Percentiles rank a stretch among this genome's conserved stretches.
phyloP scores from a whole-genome alignment of 2,329 filamentous ascomycete genomes.

The Juglanconis sp. region DNA sequence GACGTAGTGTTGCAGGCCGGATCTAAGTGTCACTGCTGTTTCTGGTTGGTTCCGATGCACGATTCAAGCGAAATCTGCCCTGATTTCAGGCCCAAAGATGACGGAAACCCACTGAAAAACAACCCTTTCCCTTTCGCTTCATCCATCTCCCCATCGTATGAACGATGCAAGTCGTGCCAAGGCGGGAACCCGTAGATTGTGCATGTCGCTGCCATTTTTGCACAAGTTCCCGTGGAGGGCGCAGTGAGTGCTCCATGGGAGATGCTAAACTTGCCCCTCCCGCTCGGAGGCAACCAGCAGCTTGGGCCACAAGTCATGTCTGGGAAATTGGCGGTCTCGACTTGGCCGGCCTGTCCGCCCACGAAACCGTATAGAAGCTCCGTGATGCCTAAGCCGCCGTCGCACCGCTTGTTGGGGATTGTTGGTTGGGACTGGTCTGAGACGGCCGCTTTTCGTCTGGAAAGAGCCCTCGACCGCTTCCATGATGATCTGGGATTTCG shows the following conservation, averaged over 20 bases:
- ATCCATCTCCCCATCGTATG: background rate
- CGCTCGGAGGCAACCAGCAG: background rate
- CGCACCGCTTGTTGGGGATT: background rate
- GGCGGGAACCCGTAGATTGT: background rate
- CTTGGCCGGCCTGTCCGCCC: background rate
- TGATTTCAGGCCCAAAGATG: background rate
- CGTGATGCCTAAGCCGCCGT: background rate
- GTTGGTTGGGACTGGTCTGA: conserved; percentile 3
- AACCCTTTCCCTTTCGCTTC: background rate
- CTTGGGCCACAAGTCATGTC: background rate
- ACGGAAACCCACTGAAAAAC: background rate
- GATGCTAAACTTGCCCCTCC: background rate
- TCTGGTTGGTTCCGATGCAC: background rate
- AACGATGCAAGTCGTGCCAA: background rate
- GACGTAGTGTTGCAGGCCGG: background rate
- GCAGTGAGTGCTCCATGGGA: background rate
- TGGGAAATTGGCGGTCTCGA: background rate
- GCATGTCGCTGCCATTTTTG: background rate
- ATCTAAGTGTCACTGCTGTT: background rate
- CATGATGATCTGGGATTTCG: background rate
- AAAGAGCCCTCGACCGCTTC: background rate
- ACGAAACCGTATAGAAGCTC: background rate
- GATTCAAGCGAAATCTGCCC: background rate
- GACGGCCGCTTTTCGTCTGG: background rate
- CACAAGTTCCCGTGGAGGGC: background rate